A percentile compares a stretch with the other conserved stretches of the same genome.
phyloP scores from a whole-genome alignment of 805 yeast species.

The Kazachstania africana region DNA sequence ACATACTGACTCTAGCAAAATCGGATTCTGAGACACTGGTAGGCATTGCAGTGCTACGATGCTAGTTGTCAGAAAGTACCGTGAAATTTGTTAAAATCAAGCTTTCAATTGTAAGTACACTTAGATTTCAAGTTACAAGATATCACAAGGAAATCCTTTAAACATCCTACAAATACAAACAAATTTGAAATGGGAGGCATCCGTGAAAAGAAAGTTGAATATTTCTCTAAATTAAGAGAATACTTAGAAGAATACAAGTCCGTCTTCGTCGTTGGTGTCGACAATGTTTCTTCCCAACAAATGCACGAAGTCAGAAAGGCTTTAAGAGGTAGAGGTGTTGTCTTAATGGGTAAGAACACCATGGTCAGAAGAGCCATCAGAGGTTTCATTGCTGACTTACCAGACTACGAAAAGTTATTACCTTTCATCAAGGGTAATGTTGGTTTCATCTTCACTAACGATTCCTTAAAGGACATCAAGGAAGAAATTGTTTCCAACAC shows the following conservation, averaged over 20 bases:
- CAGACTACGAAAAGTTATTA: constrained; percentile 89
- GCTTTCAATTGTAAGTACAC: too few relatives aligned
- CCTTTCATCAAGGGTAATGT: constrained; percentile 96
- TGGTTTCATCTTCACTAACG: constrained; percentile 99
- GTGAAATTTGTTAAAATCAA: too few relatives aligned
- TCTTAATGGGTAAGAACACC: constrained; percentile 99
- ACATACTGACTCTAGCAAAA: too few relatives aligned
- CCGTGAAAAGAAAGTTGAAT: constrained; percentile 94
- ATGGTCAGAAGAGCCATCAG: constrained; percentile 99
- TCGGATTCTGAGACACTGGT: too few relatives aligned
- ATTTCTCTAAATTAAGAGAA: constrained; percentile 90
- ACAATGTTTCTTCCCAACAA: constrained; percentile 99
- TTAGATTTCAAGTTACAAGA: constrained; percentile 1
- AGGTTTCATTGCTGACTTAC: constrained; percentile 85
- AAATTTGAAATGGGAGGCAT: constrained; percentile 99
- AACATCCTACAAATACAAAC: constrained; percentile 58
- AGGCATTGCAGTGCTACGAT: too few relatives aligned
- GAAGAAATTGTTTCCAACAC: constrained; percentile 80
- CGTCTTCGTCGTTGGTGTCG: constrained; percentile 97
- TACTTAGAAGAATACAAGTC: constrained; percentile 95
- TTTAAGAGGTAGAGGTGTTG: constrained; percentile 89
- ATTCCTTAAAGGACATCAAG: constrained; percentile 84
- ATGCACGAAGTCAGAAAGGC: constrained; percentile 99
- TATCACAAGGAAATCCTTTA: constrained; percentile 51
- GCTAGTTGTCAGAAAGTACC: too few relatives aligned